A percentile compares a stretch with the other conserved stretches of the same genome.
Conservation (phyloP, 306 rosid genomes). For the Corylus americana region DNA sequence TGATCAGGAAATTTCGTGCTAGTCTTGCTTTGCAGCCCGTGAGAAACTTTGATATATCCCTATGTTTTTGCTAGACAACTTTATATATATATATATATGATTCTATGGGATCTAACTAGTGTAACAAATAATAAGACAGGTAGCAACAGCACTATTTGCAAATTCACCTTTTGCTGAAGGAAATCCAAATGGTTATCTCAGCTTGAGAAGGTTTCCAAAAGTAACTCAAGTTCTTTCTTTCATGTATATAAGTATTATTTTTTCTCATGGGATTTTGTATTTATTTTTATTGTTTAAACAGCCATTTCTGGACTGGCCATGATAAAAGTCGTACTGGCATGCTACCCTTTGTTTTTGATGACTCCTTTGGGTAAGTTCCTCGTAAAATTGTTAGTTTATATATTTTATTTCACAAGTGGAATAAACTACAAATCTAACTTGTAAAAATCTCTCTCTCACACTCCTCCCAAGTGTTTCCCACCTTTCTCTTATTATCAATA, state of each 20-base stretch:
- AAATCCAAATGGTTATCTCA: constrained; percentile 87
- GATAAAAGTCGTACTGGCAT: constrained; percentile 86
- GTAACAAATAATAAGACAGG: constrained; percentile 51
- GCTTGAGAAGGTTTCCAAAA: constrained; percentile 73
- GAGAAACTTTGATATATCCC: constrained; percentile 36
- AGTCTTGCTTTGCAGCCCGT: constrained; percentile 96
- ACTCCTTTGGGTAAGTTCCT: constrained; percentile 72
- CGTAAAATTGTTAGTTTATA: no score
- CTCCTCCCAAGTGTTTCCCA: no score
- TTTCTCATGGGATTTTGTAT: constrained; percentile 21
- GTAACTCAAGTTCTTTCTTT: constrained; percentile 21
- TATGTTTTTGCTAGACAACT: constrained; percentile 21
- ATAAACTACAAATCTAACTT: no score
- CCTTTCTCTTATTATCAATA: no score
- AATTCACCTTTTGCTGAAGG: constrained; percentile 95
- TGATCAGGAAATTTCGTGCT: constrained; percentile 92
- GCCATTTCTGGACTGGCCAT: constrained; percentile 91
- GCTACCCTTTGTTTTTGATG: constrained; percentile 94
- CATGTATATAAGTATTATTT: not conserved
- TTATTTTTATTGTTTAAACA: constrained; percentile 31
- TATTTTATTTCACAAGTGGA: no score
- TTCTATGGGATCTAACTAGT: constrained; percentile 30
- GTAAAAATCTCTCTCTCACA: no score
- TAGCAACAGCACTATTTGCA: constrained; percentile 98
- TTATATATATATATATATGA: not conserved